Evolutionary conservation across 345 rosid genomes (phyloP), one percentile per base, ranked within the genome.

Genomic region (Euphorbia peplus): DNA sequence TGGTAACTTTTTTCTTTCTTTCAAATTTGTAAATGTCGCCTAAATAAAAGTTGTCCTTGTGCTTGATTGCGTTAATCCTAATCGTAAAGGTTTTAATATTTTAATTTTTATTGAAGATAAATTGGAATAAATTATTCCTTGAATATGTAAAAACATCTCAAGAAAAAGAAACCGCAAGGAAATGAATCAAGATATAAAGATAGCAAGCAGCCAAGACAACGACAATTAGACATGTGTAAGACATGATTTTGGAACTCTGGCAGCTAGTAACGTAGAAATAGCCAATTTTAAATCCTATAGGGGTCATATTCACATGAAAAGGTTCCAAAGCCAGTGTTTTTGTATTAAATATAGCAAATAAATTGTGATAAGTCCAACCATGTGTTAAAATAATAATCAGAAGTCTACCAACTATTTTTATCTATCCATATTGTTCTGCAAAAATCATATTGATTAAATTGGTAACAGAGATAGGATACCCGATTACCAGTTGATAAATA

Each of bases 141-240:
- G 37, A 6, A 6, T 32, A 32, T 32, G 37, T 32, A 32, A 32
- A 32, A 32, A 32, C 37, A 32, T 32, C 37, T 6, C 37, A 32
- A 32, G 37, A 6, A 32, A 32, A 25, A 24, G 32, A 63, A 25
- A n/a, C n/a, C n/a, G n/a, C n/a, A 32, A 32, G 37, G 37, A 32
- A 32, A 25, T 44, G 32, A 63, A 25, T 5, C 12, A 32, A 63
- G 5, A 28, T 5, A 14, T 13, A 30, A 12, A 16, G 39, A 0
- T 58, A 26, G n/a, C 37, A 28, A 56, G 50, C 28, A 24, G 13
- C 28, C 44, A 32, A 32, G 63, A 21, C 2, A 10, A 32, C 9
- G 50, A 46, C 41, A 46, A 66, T 5, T 10, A 44, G 11, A 42
- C 44, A n/a, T 44, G 71, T 44, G 64, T 7, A 56, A 68, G 44